phyloP scores from a whole-genome alignment of 176 grass and related monocot species.

The Secale cereale region DNA sequence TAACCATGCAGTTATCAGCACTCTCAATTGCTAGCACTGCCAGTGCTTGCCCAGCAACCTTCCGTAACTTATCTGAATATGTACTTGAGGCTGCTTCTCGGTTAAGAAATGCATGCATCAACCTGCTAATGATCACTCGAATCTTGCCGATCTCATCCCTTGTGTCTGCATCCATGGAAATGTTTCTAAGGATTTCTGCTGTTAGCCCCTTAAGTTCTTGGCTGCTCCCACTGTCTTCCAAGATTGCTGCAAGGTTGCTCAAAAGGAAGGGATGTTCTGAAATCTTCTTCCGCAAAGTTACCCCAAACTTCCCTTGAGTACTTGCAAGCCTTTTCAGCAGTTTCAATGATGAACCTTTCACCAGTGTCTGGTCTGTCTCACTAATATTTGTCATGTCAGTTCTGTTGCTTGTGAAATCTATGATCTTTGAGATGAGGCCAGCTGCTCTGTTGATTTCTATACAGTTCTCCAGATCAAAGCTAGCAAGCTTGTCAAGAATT shows the following conservation, averaged over 20 bases:
- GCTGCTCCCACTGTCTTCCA: background rate
- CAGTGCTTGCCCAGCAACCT: background rate
- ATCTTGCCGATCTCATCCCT: background rate
- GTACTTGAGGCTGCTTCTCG: too few species aligned
- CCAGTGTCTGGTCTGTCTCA: background rate
- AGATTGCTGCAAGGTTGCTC: background rate
- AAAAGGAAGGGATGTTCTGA: background rate
- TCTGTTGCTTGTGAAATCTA: background rate
- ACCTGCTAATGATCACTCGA: background rate
- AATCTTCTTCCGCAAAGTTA: background rate
- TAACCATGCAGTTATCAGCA: background rate
- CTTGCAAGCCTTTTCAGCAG: background rate
- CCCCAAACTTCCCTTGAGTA: background rate
- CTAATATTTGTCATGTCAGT: background rate
- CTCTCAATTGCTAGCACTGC: background rate
- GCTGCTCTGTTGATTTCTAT: background rate
- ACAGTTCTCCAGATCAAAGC: background rate
- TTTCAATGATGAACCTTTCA: background rate
- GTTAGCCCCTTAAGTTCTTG: background rate
- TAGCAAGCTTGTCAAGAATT: background rate
- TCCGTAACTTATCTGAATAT: background rate
- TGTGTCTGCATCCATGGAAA: background rate
- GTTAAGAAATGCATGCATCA: background rate
- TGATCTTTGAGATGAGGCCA: background rate
- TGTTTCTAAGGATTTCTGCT: background rate